Evolutionary conservation across 2,329 filamentous ascomycete genomes (phyloP).

Genomic region (Xylariaceae sp.): DNA sequence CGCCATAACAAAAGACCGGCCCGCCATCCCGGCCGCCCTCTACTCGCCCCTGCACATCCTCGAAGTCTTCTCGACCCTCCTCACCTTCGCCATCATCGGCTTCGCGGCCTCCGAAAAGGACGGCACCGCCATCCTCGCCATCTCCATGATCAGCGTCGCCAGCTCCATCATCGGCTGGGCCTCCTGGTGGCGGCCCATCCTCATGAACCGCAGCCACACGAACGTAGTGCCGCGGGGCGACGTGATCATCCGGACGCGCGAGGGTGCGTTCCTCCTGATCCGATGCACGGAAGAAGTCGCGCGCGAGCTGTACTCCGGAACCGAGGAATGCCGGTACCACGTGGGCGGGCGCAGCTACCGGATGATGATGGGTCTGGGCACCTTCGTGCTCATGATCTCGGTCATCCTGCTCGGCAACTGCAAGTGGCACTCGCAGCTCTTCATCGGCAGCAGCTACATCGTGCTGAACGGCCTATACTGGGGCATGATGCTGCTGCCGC

Average conservation of each 20-base stretch:
- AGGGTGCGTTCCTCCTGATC: constrained; percentile 55
- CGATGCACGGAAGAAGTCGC: constrained; percentile 55
- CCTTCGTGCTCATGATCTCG: constrained; percentile 55
- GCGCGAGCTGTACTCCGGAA: constrained; percentile 57
- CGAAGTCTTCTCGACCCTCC: constrained; percentile 44
- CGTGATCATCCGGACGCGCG: constrained; percentile 56
- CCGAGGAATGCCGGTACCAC: constrained; percentile 54
- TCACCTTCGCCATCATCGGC: constrained; percentile 45
- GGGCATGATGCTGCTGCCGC: constrained; percentile 47
- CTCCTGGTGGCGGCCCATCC: constrained; percentile 51
- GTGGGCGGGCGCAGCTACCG: constrained; percentile 45
- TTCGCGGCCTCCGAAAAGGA: constrained; percentile 41
- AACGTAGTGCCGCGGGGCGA: constrained; percentile 50
- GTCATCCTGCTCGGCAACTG: constrained; percentile 59
- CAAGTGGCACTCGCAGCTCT: constrained; percentile 54
- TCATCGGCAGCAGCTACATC: constrained; percentile 54
- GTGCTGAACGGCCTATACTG: constrained; percentile 56
- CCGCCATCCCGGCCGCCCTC: constrained; percentile 44
- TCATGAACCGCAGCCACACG: constrained; percentile 46
- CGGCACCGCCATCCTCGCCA: constrained; percentile 47
- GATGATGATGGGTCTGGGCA: constrained; percentile 51
- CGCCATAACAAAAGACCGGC: constrained; percentile 35
- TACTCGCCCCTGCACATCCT: constrained; percentile 52
- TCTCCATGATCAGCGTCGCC: constrained; percentile 47
- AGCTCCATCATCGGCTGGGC: constrained; percentile 52